Conservation (phyloP, 306 rosid genomes). For the Vigna mungo region DNA sequence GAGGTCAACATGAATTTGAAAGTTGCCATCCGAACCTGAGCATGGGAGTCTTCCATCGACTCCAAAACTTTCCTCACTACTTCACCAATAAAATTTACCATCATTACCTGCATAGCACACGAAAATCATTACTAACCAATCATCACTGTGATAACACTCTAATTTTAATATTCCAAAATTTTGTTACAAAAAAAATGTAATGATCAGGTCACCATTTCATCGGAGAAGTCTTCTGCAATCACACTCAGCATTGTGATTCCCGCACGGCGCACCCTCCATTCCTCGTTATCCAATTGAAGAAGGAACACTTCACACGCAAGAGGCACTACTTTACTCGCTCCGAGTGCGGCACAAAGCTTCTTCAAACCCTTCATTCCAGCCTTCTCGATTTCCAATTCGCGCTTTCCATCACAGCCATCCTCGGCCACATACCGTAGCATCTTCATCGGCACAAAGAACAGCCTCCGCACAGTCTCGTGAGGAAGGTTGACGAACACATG, state of each 20-base stretch:
- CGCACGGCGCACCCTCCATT: slow-evolving; percentile 56
- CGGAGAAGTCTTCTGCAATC: slow-evolving; percentile 45
- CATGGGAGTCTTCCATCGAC: slow-evolving; percentile 48
- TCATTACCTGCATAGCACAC: slow-evolving; percentile 38
- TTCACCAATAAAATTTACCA: slow-evolving; percentile 44
- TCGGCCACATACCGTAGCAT: slow-evolving; percentile 36
- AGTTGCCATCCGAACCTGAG: slow-evolving; percentile 55
- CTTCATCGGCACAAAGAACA: slow-evolving; percentile 41
- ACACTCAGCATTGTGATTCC: slow-evolving; percentile 49
- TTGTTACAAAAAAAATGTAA: neutral
- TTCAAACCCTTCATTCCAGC: slow-evolving; percentile 47
- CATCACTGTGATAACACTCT: neutral
- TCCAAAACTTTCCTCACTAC: slow-evolving; percentile 46
- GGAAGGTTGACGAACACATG: slow-evolving; percentile 24
- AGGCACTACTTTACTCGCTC: slow-evolving; percentile 24
- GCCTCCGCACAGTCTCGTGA: slow-evolving; percentile 28
- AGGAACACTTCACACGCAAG: slow-evolving; percentile 32
- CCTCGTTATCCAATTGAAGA: slow-evolving; percentile 38
- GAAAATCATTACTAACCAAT: neutral
- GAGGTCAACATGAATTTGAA: slow-evolving; percentile 52
- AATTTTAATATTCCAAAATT: neutral
- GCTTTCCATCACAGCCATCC: neutral
- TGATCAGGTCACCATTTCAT: slow-evolving; percentile 51
- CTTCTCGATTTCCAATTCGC: slow-evolving; percentile 23
- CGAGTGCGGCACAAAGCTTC: slow-evolving; percentile 41